Conservation (phyloP, 768 basidiomycete species). For the Tremella mesenterica region DNA sequence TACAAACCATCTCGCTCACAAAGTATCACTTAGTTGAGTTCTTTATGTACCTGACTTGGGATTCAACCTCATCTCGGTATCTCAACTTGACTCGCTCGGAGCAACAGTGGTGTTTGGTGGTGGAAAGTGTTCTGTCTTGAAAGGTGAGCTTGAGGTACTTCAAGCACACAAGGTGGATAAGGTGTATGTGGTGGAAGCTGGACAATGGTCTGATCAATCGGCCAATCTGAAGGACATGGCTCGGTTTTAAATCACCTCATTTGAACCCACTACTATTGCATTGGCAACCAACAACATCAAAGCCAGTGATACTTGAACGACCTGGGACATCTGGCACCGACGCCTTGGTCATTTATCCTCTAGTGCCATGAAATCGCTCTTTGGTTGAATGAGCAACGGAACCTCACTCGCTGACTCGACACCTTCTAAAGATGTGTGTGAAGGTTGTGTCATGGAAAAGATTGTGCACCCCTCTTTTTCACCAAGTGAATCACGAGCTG, state of each 20-base stretch:
- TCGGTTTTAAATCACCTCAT: too few relatives aligned
- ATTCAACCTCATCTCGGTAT: slow-evolving; percentile 4
- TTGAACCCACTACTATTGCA: too few relatives aligned
- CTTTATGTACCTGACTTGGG: slow-evolving; percentile 1
- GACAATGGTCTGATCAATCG: too few relatives aligned
- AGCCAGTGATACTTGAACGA: neutral
- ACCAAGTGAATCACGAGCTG: neutral
- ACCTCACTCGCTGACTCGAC: neutral
- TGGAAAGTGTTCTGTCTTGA: too few relatives aligned
- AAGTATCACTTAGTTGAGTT: neutral
- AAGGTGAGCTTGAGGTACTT: too few relatives aligned
- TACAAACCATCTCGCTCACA: neutral
- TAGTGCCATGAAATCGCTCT: slow-evolving; percentile 1
- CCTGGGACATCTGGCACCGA: slow-evolving; percentile 3
- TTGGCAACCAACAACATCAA: too few relatives aligned
- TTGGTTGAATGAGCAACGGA: slow-evolving; percentile 1
- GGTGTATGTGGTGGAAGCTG: too few relatives aligned
- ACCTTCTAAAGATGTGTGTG: neutral
- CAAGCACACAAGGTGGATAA: too few relatives aligned
- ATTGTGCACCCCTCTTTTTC: neutral
- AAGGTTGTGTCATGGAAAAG: neutral
- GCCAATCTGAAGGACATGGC: too few relatives aligned
- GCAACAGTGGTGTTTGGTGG: too few relatives aligned
- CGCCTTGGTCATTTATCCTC: slow-evolving; percentile 1
- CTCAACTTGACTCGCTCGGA: neutral